Base-by-base conservation (phyloP, 2,329 filamentous ascomycete genomes). In the Paecilomyces sp. region DNA sequence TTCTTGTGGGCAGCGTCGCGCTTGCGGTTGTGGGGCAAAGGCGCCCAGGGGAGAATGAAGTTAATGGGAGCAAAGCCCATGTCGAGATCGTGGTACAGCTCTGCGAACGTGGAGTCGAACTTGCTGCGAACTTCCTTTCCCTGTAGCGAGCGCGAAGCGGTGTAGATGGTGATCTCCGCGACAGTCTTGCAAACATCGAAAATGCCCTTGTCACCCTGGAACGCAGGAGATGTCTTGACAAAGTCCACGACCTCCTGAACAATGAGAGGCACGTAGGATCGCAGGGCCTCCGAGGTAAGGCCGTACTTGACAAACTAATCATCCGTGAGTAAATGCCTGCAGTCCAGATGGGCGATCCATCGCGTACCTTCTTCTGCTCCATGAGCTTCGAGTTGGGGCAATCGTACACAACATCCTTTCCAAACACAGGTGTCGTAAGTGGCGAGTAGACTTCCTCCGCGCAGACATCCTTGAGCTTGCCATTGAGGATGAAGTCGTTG, bases 401-500 rank as follows among this genome's bases (percentile, higher is more conserved):
- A 74, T 96, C 91, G 71, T 96, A 96, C 51, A 95, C 89, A 28
- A 95, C 90, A 74, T 92, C 90, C 64, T 86, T 87, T 64, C 91
- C 91, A 71, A 96, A 96, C 4, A 88, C 84, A 6, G 85, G 85
- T 1, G 83, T 87, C 18, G 82, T 85, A 58, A 96, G 81, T 57
- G 89, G 88, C 60, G 85, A 86, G 77, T 96, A 96, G 65, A 96
- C 88, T 70, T 96, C 91, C 77, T 96, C 92, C 25, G 92, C 92
- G 72, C 89, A 92, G 68, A 96, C 88, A 70, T 96, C 91, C 78
- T 89, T 91, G 69, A 91, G 82, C 79, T 95, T 96, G 68, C 90
- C 92, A 74, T 96, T 96, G 66, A 96, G 83, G 66, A 96, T 92
- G 74, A 96, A 96, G 65, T 96, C 91, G 76, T 95, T 96, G 65